Percentiles rank a stretch among this genome's conserved stretches.
These are phyloP conservation scores for Hordeum marinum DNA, from an alignment of 176 grass and related monocot genomes.

Conservation along the genomic window DNA sequence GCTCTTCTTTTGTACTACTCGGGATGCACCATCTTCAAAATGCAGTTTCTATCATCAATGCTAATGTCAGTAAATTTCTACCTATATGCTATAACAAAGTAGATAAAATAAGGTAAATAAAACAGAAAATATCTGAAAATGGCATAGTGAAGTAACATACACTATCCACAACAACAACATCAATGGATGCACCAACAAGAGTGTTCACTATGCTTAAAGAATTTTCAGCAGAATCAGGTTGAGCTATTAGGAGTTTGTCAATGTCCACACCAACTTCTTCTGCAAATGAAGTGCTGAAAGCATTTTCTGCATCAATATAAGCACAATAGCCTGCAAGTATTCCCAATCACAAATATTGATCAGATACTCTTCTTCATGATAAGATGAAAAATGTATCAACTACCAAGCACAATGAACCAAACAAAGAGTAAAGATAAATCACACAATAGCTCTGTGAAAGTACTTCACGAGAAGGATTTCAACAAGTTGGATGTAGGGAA, in stretches of 20 bases:
- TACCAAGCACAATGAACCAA: not conserved
- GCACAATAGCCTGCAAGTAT: conserved; percentile 76
- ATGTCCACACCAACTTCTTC: conserved; percentile 80
- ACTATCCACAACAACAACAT: conserved; percentile 88
- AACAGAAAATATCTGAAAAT: conserved; percentile 3
- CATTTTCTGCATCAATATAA: conserved; percentile 94
- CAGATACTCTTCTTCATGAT: not conserved
- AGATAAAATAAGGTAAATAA: conserved; percentile 1
- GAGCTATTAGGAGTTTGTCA: conserved; percentile 74
- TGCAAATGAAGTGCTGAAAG: conserved; percentile 64
- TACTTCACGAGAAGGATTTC: not conserved
- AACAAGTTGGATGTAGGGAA: not conserved
- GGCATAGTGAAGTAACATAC: conserved; percentile 43
- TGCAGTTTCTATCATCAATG: conserved; percentile 1
- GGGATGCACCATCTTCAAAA: not conserved
- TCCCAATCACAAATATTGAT: conserved; percentile 22
- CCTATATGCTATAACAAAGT: not conserved
- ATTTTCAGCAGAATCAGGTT: conserved; percentile 84
- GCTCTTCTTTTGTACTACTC: not conserved
- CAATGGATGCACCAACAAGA: conserved; percentile 80
- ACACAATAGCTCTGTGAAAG: not conserved
- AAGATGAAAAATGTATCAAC: not conserved
- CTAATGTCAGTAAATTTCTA: not conserved
- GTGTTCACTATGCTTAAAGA: conserved; percentile 92
- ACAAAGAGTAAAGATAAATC: not conserved